Evolutionary conservation across 192 early-diverging fungal genomes (phyloP), one percentile per base, ranked within the genome.

Genomic region (Dissophora ornata): DNA sequence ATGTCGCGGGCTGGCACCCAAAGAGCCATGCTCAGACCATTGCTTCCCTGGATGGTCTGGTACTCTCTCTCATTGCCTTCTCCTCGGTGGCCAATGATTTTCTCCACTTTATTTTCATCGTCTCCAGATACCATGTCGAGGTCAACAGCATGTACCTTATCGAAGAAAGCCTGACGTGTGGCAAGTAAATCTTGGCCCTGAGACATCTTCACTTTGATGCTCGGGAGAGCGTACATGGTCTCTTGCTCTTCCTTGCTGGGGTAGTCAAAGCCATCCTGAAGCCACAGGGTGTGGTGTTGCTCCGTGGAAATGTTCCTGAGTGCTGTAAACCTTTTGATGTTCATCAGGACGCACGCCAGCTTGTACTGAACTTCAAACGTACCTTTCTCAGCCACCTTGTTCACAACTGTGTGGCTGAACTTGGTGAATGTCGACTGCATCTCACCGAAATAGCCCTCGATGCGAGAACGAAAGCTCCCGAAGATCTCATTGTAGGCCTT

Each of bases 401-500:
- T 54, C 52, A 34, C 33, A 54, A 54, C 60, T 51, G 33, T 26
- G 36, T 47, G 38, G 42, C 55, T 57, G 55, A 57, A 57, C 55
- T 42, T 57, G 38, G 55, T 57, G 55, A 57, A 57, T 4, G 55
- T 57, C 40, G 55, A 42, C 55, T 57, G 55, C 55, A 57, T 57
- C 55, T 57, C 55, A 21, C 55, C 28, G 19, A 54, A 54, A 54
- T 34, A 54, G 32, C 44, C 22, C 40, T 49, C 46, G 1, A 61
- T 61, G 7, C 59, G 29, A 29, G 45, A 61, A 44, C 59, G 59
- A 49, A 49, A 61, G 38, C 29, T 42, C 19, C 59, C 30, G 29
- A 61, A 61, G 33, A 18, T 42, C 6, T 61, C 40, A 49, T 49
- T 61, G 47, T 50, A 61, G 29, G 21, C 19, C 21, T 24, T 22